These are phyloP conservation scores for Pterulicium gracile DNA, from an alignment of 1,284 basidiomycete genomes.

Conservation along the genomic window DNA sequence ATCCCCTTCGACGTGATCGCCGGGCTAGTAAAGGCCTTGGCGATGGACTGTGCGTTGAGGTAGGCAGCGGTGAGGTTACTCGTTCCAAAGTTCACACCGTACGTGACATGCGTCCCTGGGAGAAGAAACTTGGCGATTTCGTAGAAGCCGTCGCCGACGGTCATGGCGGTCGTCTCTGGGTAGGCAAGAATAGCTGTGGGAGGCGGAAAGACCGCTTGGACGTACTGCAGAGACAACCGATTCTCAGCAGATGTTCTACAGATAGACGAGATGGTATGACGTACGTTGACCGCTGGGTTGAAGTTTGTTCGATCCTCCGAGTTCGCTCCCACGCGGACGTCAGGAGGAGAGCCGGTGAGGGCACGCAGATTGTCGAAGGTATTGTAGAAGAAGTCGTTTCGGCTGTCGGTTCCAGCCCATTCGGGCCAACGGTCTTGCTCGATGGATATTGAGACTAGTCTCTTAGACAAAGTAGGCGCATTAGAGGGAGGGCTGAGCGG, in stretches of 20 bases:
- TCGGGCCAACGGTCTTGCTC: conserved; percentile 60
- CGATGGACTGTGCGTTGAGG: conserved; percentile 46
- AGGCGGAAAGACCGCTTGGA: conserved; percentile 36
- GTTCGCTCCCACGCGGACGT: conserved; percentile 25
- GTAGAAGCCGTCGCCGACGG: conserved; percentile 52
- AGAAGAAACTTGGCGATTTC: conserved; percentile 44
- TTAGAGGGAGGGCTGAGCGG: conserved; percentile 13
- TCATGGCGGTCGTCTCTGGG: conserved; percentile 48
- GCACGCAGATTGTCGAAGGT: conserved; percentile 41
- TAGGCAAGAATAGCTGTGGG: conserved; percentile 40
- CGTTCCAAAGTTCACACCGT: conserved; percentile 57
- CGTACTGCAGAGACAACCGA: no score
- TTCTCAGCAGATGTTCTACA: no score
- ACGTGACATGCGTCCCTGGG: conserved; percentile 44
- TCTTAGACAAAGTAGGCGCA: conserved; percentile 24
- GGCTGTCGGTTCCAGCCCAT: conserved; percentile 40
- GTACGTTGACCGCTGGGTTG: conserved; percentile 29
- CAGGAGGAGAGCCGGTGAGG: conserved; percentile 42
- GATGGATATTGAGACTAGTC: conserved; percentile 53
- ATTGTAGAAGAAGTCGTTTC: conserved; percentile 47
- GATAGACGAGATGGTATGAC: no score
- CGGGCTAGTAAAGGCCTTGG: conserved; percentile 36
- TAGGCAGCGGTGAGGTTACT: conserved; percentile 47
- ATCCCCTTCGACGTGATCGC: conserved; percentile 34
- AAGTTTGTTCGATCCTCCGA: conserved; percentile 51